phyloP scores from a whole-genome alignment of 345 rosid genomes.

The Acer yangbiense region DNA sequence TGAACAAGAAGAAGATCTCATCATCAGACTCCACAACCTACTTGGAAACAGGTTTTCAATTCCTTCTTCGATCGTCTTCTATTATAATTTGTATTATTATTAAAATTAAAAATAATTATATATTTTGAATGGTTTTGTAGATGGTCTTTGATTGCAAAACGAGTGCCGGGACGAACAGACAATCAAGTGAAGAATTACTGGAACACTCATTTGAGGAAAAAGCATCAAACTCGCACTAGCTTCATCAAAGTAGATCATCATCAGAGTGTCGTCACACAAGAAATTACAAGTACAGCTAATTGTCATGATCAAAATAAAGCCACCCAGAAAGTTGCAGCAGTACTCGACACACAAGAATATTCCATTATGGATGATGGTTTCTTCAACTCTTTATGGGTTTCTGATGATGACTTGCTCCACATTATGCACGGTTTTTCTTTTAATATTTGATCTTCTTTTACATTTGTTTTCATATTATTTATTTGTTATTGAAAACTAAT shows the following conservation, averaged over 20 bases:
- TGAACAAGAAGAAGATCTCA: slow-evolving; percentile 61
- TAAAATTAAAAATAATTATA: too few relatives aligned
- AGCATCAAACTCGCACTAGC: slow-evolving; percentile 28
- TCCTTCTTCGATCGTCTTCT: too few relatives aligned
- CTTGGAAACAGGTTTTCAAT: slow-evolving; percentile 58
- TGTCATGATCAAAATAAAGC: neutral
- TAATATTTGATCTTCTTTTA: slow-evolving; percentile 14
- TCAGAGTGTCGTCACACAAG: neutral
- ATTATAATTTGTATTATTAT: too few relatives aligned
- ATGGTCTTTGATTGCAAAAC: slow-evolving; percentile 72
- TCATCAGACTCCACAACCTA: slow-evolving; percentile 64
- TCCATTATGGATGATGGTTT: slow-evolving; percentile 23
- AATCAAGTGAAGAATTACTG: slow-evolving; percentile 76
- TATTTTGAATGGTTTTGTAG: slow-evolving; percentile 18
- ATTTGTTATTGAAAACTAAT: too few relatives aligned
- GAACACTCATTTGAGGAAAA: slow-evolving; percentile 61
- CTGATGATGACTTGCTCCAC: slow-evolving; percentile 41
- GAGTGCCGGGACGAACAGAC: slow-evolving; percentile 76
- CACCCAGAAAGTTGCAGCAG: slow-evolving; percentile 12
- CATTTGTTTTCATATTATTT: neutral
- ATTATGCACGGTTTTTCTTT: slow-evolving; percentile 38
- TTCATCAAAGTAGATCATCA: neutral
- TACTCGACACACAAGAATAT: slow-evolving; percentile 14
- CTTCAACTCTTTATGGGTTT: slow-evolving; percentile 40
- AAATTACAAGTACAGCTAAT: neutral